Evolutionary conservation across 164 flowering plant genomes (phyloP).

Genomic region (Platanus orientalis): DNA sequence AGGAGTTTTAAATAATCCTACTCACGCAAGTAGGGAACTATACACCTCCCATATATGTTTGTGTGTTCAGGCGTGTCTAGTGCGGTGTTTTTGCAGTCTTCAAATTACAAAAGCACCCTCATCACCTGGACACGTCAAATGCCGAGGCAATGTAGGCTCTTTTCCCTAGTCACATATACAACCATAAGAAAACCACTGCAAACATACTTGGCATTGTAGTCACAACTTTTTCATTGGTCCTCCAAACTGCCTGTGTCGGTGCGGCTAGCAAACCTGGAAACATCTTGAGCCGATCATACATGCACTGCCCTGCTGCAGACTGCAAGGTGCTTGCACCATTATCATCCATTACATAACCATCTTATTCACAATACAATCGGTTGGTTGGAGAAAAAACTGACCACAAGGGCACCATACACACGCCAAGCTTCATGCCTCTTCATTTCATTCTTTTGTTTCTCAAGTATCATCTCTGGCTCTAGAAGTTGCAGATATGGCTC

Average conservation of each 20-base stretch:
- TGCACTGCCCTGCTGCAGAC: conserved; percentile 80
- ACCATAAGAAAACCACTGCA: too few species aligned
- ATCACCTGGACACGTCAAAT: too few species aligned
- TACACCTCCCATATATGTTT: too few species aligned
- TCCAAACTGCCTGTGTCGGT: conserved; percentile 42
- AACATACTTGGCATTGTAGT: conserved; percentile 49
- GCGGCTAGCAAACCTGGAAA: conserved; percentile 49
- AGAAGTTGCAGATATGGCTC: conserved; percentile 75
- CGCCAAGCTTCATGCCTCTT: conserved; percentile 95
- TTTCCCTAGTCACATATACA: too few species aligned
- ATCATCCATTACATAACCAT: conserved; percentile 9
- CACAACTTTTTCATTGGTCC: conserved; percentile 39
- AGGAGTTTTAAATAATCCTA: too few species aligned
- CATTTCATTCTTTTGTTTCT: conserved; percentile 75
- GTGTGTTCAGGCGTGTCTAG: too few species aligned
- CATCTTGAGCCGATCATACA: conserved; percentile 61
- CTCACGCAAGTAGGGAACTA: too few species aligned
- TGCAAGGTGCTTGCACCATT: conserved; percentile 24
- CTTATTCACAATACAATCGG: neutral
- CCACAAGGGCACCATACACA: conserved; percentile 88
- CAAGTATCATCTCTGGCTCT: conserved; percentile 75
- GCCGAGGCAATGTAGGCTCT: too few species aligned
- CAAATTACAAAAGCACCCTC: too few species aligned
- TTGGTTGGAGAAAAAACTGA: conserved; percentile 22
- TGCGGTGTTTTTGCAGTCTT: too few species aligned